Base-by-base conservation (phyloP, 1,284 basidiomycete species). In the Leccinum holopus region DNA sequence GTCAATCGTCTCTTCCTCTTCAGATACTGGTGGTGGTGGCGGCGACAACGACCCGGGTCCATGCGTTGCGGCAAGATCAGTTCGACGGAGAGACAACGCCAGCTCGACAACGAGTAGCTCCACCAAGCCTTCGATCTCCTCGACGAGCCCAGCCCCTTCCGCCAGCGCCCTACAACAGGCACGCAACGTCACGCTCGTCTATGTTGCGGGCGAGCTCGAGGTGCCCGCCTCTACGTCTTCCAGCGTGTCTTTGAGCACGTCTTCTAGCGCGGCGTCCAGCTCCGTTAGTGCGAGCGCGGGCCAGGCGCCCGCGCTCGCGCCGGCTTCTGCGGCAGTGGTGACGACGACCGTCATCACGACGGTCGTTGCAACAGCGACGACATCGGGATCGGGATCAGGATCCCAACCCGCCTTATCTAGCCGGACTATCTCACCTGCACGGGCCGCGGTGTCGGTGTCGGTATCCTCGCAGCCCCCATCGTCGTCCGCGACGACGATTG, bases 121-220 rank as follows among this genome's bases (percentile, higher is more conserved):
- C 9, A 28, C 49, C 10, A 59, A 9, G 28, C 56, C 49, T 32
- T 66, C 73, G 57, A 61, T 44, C 32, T 65, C 72, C 28, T 63
- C 63, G 55, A 65, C 69, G 30, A 65, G 64, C 2, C 25, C 64
- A 8, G 52, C 53, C n/a, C 66, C 70, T 25, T 39, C 49, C 21
- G 28, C 67, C 12, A 67, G 61, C 16, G 18, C 61, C 14, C 57
- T 65, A 16, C 63, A 66, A 55, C 67, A 71, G 32, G 71, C 78
- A 32, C 76, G 74, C 65, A 80, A 79, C 57, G 82, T 84, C 21
- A 80, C 79, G 1, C 75, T 86, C 11, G 70, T 81, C 12, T 85
- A 84, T 68, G 76, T 74, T 2, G 78, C 82, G 9, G 67, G 69
- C 8, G 65, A 69, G 6, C 75, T 77, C 12, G 73, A 76, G 54